These are phyloP conservation scores for Salix koriyanagi DNA, from an alignment of 345 rosid genomes.

Conservation along the genomic window DNA sequence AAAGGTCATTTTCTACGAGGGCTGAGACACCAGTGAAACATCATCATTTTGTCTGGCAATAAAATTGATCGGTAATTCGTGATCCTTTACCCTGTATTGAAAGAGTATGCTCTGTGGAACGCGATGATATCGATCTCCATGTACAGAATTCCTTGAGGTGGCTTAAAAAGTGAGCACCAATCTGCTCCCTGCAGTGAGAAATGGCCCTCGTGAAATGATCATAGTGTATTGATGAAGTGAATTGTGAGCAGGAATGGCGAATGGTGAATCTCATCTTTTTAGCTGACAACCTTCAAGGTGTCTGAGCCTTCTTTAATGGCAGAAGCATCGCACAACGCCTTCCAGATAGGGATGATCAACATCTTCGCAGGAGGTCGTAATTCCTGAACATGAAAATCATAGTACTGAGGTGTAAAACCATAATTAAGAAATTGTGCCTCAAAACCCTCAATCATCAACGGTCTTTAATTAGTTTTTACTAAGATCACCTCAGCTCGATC, in stretches of 20 bases:
- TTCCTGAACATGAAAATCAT: conserved; percentile 40
- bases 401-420: not conserved
- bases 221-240: not conserved
- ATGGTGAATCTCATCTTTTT: not conserved
- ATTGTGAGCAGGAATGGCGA: not conserved
- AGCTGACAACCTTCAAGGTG: not conserved
- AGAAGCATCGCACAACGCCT: conserved; percentile 52
- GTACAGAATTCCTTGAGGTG: not conserved
- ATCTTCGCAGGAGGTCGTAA: conserved; percentile 66
- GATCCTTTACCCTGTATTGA: not conserved
- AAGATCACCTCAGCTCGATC: too few relatives aligned
- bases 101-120: not conserved
- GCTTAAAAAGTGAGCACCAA: not conserved
- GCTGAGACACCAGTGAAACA: not conserved
- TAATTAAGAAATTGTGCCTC: not conserved
- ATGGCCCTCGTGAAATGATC: not conserved
- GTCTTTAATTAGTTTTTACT: not conserved
- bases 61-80: not conserved
- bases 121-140: not conserved
- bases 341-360: conserved; percentile 77
- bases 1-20: not conserved
- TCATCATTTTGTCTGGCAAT: conserved; percentile 8
- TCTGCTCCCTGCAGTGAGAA: not conserved
- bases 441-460: not conserved
- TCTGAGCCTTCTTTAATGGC: conserved; percentile 9